A percentile compares a stretch with the other conserved stretches of the same genome.
Conservation (phyloP, 345 rosid species). For the Citrus hindsii region DNA sequence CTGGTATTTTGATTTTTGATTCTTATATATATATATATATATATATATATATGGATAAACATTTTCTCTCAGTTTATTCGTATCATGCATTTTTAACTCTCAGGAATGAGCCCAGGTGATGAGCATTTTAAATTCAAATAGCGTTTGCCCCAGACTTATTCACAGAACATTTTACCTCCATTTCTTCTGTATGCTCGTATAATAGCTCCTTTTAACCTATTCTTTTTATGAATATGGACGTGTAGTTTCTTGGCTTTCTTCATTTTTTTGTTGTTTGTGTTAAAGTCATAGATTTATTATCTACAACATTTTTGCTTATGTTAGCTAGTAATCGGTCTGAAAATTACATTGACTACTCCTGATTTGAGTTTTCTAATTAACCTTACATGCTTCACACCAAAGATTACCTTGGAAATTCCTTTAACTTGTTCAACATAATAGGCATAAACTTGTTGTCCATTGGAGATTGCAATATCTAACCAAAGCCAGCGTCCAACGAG, state of each 20-base stretch:
- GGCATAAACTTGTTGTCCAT: conserved; percentile 26
- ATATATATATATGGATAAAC: neutral
- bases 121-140: neutral
- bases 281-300: neutral
- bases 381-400: neutral
- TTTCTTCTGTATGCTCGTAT: neutral
- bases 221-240: neutral
- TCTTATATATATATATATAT: no score
- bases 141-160: neutral
- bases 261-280: no score
- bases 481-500: conserved; percentile 10
- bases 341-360: neutral
- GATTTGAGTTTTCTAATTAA: neutral
- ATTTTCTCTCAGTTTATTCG: neutral
- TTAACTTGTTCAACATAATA: conserved; percentile 4
- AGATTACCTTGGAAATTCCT: conserved; percentile 2
- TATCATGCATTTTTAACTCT: no score
- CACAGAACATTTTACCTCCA: neutral
- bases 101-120: neutral
- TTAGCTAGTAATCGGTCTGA: neutral
- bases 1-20: neutral
- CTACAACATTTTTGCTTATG: neutral
- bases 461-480: neutral
- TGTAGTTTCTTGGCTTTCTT: neutral
- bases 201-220: neutral